Base-by-base conservation (phyloP, 768 basidiomycete species). In the Amyloporia xantha region DNA sequence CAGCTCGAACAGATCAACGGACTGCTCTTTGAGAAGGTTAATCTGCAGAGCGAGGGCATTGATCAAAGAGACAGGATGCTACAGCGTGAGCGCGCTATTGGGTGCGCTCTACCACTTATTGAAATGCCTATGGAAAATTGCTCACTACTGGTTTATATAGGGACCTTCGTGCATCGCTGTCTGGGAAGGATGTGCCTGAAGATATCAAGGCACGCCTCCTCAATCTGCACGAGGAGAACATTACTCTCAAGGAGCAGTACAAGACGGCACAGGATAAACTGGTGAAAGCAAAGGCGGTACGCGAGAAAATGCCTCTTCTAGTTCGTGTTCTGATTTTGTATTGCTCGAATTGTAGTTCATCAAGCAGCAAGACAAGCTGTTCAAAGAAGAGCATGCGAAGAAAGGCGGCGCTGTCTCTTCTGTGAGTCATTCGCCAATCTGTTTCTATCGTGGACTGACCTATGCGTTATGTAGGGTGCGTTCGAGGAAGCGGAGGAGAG, bases 11-110 rank as follows among this genome's bases (percentile, higher is more conserved):
- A 91, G 62, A 78, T 93, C 57, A 89, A 90, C 59, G 75, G 62
- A 4, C 73, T 97, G n/a, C 68, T 97, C 0, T 68, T 95, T 23
- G 94, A 97, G 64, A 97, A 97, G 68, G 86, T 96, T 48, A 87
- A 76, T 52, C 68, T 95, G 33, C 95, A 96, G 64, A 84, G 82
- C 58, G 89, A 92, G 41, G 85, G 88, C n/a, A 91, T 97, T 54
- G 82, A 82, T 12, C 86, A 93, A 57, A 73, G 93, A 44, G 95
- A 96, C 62, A 80, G 71, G 62, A 81, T 91, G 79, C 71, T 97
- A 30, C 84, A 87, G 59, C 77, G 90, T 41, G 92, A 95, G 62
- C 80, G 86, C 40, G 87, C 87, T 54, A 84, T 91, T 62, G 84
- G 89, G 87, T 90, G 60, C 36, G 73, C 54, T 28, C 39, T 24